phyloP scores from a whole-genome alignment of 1,139 yeast species.

The Waltiozyma sp. region DNA sequence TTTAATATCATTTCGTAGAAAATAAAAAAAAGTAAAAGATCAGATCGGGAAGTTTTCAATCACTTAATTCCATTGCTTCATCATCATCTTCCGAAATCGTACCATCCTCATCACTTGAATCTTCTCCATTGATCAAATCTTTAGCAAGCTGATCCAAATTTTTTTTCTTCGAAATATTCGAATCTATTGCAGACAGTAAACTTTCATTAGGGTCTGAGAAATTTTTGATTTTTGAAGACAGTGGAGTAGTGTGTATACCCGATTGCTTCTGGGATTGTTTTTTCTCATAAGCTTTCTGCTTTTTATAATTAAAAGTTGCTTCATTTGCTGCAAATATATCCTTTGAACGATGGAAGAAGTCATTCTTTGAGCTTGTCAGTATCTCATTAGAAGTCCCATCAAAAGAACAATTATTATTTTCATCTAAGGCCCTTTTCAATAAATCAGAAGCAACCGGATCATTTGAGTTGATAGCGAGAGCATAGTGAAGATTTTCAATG shows the following conservation, averaged over 20 bases:
- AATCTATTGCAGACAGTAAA: too few relatives aligned
- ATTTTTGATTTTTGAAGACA: conserved; percentile 17
- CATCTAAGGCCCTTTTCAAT: conserved; percentile 68
- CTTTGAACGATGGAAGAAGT: conserved; percentile 10
- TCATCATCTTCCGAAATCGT: conserved; percentile 39
- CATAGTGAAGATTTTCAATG: conserved; percentile 67
- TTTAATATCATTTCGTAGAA: too few relatives aligned
- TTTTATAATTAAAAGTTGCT: conserved; percentile 9
- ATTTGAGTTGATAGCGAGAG: conserved; percentile 67
- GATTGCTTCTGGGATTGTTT: neutral
- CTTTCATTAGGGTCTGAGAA: too few relatives aligned
- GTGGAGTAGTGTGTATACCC: conserved; percentile 17
- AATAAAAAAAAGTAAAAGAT: too few relatives aligned
- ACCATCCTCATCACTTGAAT: conserved; percentile 47
- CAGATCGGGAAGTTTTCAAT: too few relatives aligned
- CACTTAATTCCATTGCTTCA: neutral
- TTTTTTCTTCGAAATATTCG: conserved; percentile 2
- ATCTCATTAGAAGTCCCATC: too few relatives aligned
- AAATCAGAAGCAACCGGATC: conserved; percentile 83
- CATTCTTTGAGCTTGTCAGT: too few relatives aligned
- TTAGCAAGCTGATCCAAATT: conserved; percentile 18
- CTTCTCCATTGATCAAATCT: conserved; percentile 39
- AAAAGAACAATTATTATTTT: conserved; percentile 28
- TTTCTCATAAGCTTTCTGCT: too few relatives aligned
- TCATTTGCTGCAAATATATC: conserved; percentile 5